Evolutionary conservation across 2,329 filamentous ascomycete species (phyloP).

Genomic region (Pseudopyricularia cyperi): DNA sequence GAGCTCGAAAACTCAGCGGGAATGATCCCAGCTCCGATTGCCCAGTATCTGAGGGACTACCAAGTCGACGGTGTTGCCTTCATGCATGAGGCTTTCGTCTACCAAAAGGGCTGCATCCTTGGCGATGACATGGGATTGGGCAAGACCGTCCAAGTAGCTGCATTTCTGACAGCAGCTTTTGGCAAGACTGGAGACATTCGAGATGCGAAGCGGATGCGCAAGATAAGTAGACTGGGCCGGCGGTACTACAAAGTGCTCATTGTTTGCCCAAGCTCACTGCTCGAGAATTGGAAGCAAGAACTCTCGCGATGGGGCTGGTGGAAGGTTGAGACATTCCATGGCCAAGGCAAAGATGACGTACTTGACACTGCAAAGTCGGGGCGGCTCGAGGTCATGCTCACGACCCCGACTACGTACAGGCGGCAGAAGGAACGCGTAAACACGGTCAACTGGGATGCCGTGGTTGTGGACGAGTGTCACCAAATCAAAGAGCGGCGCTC

Average conservation of each 20-base stretch:
- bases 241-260: slow-evolving; percentile 84
- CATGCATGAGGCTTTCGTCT: slow-evolving; percentile 78
- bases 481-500: slow-evolving; percentile 68
- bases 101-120: slow-evolving; percentile 79
- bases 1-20: slow-evolving; percentile 63
- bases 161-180: slow-evolving; percentile 82
- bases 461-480: slow-evolving; percentile 91
- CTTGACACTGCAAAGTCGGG: slow-evolving; percentile 63
- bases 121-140: slow-evolving; percentile 97
- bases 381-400: slow-evolving; percentile 79
- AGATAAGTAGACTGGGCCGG: slow-evolving; percentile 51
- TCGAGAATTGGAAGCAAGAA: slow-evolving; percentile 85
- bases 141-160: slow-evolving; percentile 92
- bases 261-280: slow-evolving; percentile 76
- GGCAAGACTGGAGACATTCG: slow-evolving; percentile 86
- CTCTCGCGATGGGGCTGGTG: slow-evolving; percentile 90
- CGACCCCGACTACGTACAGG: slow-evolving; percentile 84
- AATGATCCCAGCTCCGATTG: slow-evolving; percentile 75
- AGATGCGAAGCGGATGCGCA: slow-evolving; percentile 77
- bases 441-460: slow-evolving; percentile 80
- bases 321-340: slow-evolving; percentile 75
- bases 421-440: slow-evolving; percentile 66
- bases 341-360: slow-evolving; percentile 52
- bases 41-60: slow-evolving; percentile 85
- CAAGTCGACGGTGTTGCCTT: slow-evolving; percentile 79